Evolutionary conservation across 1,284 basidiomycete species (phyloP), one percentile per base, ranked within the genome.

Genomic region (Cutaneotrichosporon mucoides): DNA sequence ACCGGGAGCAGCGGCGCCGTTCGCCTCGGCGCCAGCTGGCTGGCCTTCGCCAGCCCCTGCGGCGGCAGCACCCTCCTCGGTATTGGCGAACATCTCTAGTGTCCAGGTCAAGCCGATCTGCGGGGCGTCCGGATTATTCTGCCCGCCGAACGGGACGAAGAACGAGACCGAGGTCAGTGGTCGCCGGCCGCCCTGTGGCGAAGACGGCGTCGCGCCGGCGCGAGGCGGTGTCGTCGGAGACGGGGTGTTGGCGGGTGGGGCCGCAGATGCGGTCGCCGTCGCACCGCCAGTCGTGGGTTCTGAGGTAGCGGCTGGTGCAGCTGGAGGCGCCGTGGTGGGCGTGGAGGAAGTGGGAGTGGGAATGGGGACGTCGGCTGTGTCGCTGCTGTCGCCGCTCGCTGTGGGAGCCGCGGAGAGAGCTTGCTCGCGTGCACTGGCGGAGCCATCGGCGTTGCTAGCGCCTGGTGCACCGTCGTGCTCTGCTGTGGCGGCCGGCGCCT

Each of bases 61-160:
- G 12, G 49, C 24, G n/a, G 44, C 35, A 38, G 4, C 53, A 41
- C 49, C 53, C 24, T 60, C 54, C 3, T 46, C 60, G 10, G 56
- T 54, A 50, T 62, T 59, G 57, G 57, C 47, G 46, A 59, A 64
- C 13, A 64, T 47, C 41, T 64, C 62, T 13, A 64, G 35, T 13
- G 62, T 64, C 59, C 56, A 64, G 8, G 59, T 57, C 6, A 61
- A 16, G 15, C 51, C 61, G 8, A 55, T 24, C 9, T 55, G 57
- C 5, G 53, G 51, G 16, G 53, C 60, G 41, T 58, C 50, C 6
- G 37, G 38, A n/a, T 13, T 12, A 15, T 33, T 15, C 12, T 51
- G 49, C 9, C 49, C 49, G 6, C 43, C 51, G 38, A 60, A 34
- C 2, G 59, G 55, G n/a, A 53, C 10, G 50, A 60, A 60, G 15